These are phyloP conservation scores for Pugionium dolabratum DNA, from an alignment of 345 rosid species.

Conservation along the genomic window DNA sequence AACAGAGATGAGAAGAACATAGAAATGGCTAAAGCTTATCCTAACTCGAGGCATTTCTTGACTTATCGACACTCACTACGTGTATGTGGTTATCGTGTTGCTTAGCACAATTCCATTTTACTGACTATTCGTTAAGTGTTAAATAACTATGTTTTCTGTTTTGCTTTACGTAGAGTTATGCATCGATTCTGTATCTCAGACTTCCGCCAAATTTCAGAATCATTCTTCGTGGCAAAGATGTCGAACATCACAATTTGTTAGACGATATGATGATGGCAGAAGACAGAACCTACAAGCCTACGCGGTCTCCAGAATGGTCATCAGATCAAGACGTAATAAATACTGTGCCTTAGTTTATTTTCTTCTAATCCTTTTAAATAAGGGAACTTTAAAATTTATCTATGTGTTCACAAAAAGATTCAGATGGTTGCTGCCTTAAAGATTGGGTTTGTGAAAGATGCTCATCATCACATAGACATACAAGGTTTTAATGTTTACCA, in stretches of 20 bases:
- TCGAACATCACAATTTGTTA: slow-evolving; percentile 57
- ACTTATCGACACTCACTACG: slow-evolving; percentile 73
- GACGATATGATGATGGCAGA: slow-evolving; percentile 62
- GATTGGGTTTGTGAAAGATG: slow-evolving; percentile 88
- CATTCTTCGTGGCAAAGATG: slow-evolving; percentile 54
- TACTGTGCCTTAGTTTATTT: not conserved
- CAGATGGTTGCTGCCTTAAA: slow-evolving; percentile 59
- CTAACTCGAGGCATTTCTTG: slow-evolving; percentile 59
- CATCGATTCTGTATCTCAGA: slow-evolving; percentile 73
- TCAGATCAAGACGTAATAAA: slow-evolving; percentile 43
- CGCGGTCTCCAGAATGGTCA: slow-evolving; percentile 33
- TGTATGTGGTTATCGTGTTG: slow-evolving; percentile 40
- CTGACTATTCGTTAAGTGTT: slow-evolving; percentile 4
- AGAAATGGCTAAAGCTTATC: slow-evolving; percentile 58
- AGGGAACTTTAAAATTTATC: not conserved
- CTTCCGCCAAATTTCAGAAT: slow-evolving; percentile 62
- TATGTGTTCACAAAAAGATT: not conserved
- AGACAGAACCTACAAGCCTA: slow-evolving; percentile 54
- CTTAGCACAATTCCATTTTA: not conserved
- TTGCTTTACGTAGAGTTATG: slow-evolving; percentile 55
- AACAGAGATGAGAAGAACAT: slow-evolving; percentile 64
- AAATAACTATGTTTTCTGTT: not conserved
- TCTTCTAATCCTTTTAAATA: too few relatives aligned
- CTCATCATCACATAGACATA: slow-evolving; percentile 60
- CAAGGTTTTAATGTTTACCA: slow-evolving; percentile 88